These are phyloP conservation scores for Chenopodium quinoa DNA, from an alignment of 148 eudicot species.

Conservation along the genomic window DNA sequence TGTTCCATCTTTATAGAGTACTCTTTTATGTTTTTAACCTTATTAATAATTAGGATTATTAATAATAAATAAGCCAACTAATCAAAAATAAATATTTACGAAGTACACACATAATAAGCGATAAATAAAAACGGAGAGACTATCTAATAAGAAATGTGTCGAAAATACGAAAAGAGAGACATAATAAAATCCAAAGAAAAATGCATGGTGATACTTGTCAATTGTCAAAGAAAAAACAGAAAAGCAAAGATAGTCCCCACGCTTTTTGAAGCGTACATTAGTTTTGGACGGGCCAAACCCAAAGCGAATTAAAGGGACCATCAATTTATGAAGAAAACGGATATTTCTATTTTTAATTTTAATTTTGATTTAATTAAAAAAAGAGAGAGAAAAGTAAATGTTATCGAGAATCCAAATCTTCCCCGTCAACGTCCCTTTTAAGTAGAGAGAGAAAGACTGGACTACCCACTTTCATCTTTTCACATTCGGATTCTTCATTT, in stretches of 20 bases:
- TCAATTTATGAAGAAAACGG: background rate
- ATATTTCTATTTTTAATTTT: no score
- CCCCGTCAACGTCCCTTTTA: conserved; percentile 12
- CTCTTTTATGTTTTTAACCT: no score
- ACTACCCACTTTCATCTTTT: background rate
- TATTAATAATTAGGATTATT: no score
- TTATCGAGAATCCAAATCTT: background rate
- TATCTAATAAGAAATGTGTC: no score
- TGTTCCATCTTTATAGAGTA: no score
- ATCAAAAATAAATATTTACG: no score
- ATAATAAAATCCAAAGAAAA: no score
- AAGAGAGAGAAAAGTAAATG: background rate
- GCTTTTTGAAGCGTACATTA: conserved; percentile 8
- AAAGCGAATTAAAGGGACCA: background rate
- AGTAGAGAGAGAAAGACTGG: background rate
- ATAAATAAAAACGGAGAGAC: no score
- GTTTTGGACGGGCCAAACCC: background rate
- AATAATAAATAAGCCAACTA: no score
- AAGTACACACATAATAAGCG: no score
- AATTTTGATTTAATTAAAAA: background rate
- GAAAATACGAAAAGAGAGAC: no score
- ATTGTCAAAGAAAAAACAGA: background rate
- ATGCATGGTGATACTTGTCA: background rate
- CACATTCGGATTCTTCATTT: background rate
- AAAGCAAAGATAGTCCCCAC: conserved; percentile 5